phyloP scores from a whole-genome alignment of 2,329 filamentous ascomycete genomes.

The Coleophoma crateriformis region DNA sequence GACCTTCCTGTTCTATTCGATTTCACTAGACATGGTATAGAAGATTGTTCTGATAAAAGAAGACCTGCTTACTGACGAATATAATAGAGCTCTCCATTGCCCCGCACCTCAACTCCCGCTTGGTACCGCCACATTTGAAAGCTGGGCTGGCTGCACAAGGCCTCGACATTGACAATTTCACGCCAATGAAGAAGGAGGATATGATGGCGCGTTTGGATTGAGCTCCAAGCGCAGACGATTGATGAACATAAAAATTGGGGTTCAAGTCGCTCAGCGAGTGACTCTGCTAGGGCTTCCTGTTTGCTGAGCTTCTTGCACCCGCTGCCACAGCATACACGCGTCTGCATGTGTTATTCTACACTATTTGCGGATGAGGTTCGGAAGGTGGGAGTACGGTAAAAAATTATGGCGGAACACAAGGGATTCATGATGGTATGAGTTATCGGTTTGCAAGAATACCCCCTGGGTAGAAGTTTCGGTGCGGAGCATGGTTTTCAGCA shows the following conservation, averaged over 20 bases:
- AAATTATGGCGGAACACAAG: conserved; percentile 19
- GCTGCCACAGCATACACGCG: conserved; percentile 21
- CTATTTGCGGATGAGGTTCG: conserved; percentile 18
- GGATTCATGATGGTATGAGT: conserved; percentile 26
- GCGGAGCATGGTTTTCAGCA: conserved; percentile 15
- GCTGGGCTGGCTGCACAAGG: conserved; percentile 68
- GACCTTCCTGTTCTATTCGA: conserved; percentile 88
- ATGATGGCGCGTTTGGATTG: conserved; percentile 98
- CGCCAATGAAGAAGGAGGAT: conserved; percentile 83
- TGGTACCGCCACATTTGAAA: conserved; percentile 81
- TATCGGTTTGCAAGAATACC: conserved; percentile 27
- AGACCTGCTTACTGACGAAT: conserved; percentile 5
- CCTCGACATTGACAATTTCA: conserved; percentile 91
- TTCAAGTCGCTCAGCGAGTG: conserved; percentile 23
- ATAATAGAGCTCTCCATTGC: conserved; percentile 87
- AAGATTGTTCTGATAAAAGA: not conserved
- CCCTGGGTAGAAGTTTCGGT: conserved; percentile 21
- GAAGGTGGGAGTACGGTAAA: conserved; percentile 22
- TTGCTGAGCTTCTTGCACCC: conserved; percentile 22
- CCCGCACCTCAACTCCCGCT: conserved; percentile 76
- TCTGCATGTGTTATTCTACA: conserved; percentile 20
- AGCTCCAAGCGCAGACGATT: conserved; percentile 31
- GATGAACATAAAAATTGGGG: conserved; percentile 27
- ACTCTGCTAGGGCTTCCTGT: conserved; percentile 18
- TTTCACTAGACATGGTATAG: conserved; percentile 83